phyloP scores from a whole-genome alignment of 257 asterid genomes.

The Knoxia roxburghii region DNA sequence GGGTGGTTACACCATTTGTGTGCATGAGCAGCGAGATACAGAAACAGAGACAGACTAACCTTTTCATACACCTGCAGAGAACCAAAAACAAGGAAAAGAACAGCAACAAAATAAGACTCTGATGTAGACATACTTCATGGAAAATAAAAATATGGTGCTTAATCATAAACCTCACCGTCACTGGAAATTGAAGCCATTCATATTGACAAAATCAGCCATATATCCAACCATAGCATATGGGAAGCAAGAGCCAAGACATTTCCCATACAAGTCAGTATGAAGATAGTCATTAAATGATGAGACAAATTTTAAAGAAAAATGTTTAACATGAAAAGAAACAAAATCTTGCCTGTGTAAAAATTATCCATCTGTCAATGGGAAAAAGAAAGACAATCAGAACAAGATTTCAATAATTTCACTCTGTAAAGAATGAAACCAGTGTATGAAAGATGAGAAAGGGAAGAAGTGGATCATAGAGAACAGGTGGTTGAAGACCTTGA shows the following conservation, averaged over 20 bases:
- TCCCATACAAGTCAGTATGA: slow-evolving; percentile 12
- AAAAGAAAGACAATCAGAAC: slow-evolving; percentile 16
- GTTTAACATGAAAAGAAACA: slow-evolving; percentile 2
- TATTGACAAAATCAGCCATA: slow-evolving; percentile 25
- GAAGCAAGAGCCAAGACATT: slow-evolving; percentile 23
- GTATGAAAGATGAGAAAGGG: too few relatives aligned
- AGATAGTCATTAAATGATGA: slow-evolving; percentile 6
- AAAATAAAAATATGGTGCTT: neutral
- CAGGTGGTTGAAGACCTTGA: slow-evolving; percentile 44
- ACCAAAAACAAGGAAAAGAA: slow-evolving; percentile 20
- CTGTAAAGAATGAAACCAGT: neutral
- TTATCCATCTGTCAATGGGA: slow-evolving; percentile 64
- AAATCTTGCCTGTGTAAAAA: slow-evolving; percentile 73
- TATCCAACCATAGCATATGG: slow-evolving; percentile 21
- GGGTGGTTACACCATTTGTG: neutral
- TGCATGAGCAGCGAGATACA: neutral
- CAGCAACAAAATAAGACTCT: slow-evolving; percentile 7
- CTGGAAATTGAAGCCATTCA: slow-evolving; percentile 38
- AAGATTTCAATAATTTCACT: neutral
- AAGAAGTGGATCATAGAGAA: neutral
- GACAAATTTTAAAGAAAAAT: neutral
- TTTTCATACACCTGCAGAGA: slow-evolving; percentile 63
- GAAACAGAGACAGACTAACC: slow-evolving; percentile 31
- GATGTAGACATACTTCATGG: neutral
- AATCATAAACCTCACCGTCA: slow-evolving; percentile 46